Conservation (phyloP, 495 filamentous ascomycete genomes). For the Hypoxylon fuscum region DNA sequence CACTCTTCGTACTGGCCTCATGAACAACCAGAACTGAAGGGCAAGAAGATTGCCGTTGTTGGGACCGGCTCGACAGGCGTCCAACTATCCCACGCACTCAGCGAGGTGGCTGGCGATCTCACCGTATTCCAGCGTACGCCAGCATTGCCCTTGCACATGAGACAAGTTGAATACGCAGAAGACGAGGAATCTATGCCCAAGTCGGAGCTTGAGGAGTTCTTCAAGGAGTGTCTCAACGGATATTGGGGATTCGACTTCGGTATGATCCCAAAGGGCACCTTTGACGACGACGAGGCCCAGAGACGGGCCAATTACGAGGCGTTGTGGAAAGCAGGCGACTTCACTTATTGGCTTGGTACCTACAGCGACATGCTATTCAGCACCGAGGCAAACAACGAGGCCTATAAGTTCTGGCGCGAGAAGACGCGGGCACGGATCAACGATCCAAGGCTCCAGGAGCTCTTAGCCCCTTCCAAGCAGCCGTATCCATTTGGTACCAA, state of each 20-base stretch:
- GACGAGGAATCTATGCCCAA: conserved; percentile 58
- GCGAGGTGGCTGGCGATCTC: conserved; percentile 47
- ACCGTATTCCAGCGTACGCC: conserved; percentile 64
- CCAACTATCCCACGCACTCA: conserved; percentile 62
- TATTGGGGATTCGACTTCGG: conserved; percentile 56
- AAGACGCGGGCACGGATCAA: conserved; percentile 60
- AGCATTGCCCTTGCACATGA: conserved; percentile 62
- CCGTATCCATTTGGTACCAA: conserved; percentile 65
- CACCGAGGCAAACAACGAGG: conserved; percentile 54
- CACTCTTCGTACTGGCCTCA: conserved; percentile 70
- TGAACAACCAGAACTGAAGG: conserved; percentile 54
- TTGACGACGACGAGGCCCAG: conserved; percentile 57
- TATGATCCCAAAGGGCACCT: conserved; percentile 49
- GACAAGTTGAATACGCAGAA: conserved; percentile 49
- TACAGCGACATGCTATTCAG: conserved; percentile 61
- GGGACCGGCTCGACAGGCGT: conserved; percentile 70
- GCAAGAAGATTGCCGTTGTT: conserved; percentile 63
- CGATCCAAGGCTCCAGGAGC: conserved; percentile 58
- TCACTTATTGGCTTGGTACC: conserved; percentile 57
- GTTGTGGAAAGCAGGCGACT: conserved; percentile 60
- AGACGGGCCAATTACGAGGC: conserved; percentile 56
- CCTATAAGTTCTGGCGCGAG: conserved; percentile 67
- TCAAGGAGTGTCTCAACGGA: conserved; percentile 49
- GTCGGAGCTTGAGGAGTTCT: conserved; percentile 55
- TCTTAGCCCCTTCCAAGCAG: conserved; percentile 62